A percentile compares a stretch with the other conserved stretches of the same genome.
phyloP scores from a whole-genome alignment of 2,329 filamentous ascomycete genomes.

The Cladosporium sp. region DNA sequence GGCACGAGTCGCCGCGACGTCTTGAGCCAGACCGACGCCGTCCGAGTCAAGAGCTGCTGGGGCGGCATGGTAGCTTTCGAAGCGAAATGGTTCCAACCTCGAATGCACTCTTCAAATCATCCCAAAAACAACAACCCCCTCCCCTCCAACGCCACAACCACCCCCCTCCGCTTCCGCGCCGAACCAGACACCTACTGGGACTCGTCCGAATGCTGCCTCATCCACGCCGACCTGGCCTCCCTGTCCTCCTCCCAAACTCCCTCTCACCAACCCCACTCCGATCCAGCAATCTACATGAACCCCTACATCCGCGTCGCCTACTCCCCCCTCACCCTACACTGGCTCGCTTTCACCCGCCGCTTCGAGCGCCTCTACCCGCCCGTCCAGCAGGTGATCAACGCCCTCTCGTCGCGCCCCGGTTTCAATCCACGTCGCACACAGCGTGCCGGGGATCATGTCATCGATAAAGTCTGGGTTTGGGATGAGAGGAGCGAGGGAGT shows the following conservation, averaged over 20 bases:
- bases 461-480: conserved; percentile 50
- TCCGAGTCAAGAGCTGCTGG: conserved; percentile 71
- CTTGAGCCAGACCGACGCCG: conserved; percentile 56
- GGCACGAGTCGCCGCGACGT: conserved; percentile 58
- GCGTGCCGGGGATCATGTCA: conserved; percentile 52
- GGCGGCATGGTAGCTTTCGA: conserved; percentile 70
- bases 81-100: conserved; percentile 53
- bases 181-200: conserved; percentile 43
- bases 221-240: conserved; percentile 41
- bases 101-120: not conserved
- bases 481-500: conserved; percentile 28
- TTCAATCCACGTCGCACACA: conserved; percentile 60
- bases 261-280: no score
- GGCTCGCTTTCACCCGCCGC: conserved; percentile 57
- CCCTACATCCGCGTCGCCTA: conserved; percentile 72
- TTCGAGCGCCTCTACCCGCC: conserved; percentile 63
- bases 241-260: no score
- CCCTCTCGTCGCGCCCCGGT: conserved; percentile 53
- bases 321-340: conserved; percentile 51
- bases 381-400: conserved; percentile 55
- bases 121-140: not conserved
- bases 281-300: conserved; percentile 64
- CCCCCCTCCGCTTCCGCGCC: conserved; percentile 38
- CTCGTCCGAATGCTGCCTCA: conserved; percentile 45
- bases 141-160: conserved; percentile 30